Evolutionary conservation across 2,329 filamentous ascomycete genomes (phyloP).

Genomic region (Penicillium brasilianum): DNA sequence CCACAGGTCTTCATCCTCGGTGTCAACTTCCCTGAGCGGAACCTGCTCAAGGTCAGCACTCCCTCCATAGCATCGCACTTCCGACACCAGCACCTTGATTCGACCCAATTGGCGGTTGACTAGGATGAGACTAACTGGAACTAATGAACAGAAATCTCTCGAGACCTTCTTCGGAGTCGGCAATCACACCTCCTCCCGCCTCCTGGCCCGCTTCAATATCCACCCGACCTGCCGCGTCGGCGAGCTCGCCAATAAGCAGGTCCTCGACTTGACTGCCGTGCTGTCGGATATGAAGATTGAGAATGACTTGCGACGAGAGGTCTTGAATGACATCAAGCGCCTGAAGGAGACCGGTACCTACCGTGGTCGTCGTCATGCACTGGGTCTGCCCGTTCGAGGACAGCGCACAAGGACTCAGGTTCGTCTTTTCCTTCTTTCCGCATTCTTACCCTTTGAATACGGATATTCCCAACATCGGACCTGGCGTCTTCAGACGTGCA

Average conservation of each 20-base stretch:
- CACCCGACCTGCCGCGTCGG: slow-evolving; percentile 81
- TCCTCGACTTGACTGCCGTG: slow-evolving; percentile 82
- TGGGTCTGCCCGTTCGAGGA: slow-evolving; percentile 88
- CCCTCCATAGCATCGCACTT: slow-evolving; percentile 12
- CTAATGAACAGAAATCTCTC: slow-evolving; percentile 58
- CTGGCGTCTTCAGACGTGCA: too few relatives aligned
- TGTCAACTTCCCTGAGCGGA: slow-evolving; percentile 80
- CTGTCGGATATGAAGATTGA: slow-evolving; percentile 92
- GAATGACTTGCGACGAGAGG: slow-evolving; percentile 76
- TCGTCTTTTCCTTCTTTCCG: slow-evolving; percentile 27
- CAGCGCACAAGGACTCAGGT: slow-evolving; percentile 84
- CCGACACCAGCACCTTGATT: slow-evolving; percentile 7
- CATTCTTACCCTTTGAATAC: background rate
- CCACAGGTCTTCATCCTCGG: slow-evolving; percentile 80
- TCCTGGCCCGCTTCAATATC: slow-evolving; percentile 89
- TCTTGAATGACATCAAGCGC: slow-evolving; percentile 83
- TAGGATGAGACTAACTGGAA: slow-evolving; percentile 13
- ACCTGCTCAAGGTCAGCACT: slow-evolving; percentile 75
- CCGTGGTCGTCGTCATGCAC: slow-evolving; percentile 86
- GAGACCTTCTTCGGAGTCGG: slow-evolving; percentile 87
- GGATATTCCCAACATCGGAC: background rate
- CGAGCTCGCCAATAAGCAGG: slow-evolving; percentile 72
- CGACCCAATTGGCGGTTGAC: slow-evolving; percentile 4
- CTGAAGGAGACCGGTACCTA: slow-evolving; percentile 91
- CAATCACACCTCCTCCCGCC: slow-evolving; percentile 67